Conservation (phyloP, 1,139 yeast species). For the Taiozyma sp. region DNA sequence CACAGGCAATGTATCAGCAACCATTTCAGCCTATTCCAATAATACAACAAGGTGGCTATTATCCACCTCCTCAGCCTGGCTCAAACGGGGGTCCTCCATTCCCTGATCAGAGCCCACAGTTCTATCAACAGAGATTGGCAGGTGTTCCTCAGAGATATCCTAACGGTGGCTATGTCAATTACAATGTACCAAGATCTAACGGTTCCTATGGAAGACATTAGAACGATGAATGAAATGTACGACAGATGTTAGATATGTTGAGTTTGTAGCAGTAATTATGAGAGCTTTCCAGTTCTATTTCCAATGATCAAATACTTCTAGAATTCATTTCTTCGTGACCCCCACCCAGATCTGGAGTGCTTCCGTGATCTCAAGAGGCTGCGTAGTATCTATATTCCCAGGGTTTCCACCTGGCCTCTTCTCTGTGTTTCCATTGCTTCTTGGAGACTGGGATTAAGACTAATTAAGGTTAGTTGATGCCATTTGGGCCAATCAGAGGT, state of each 20-base stretch:
- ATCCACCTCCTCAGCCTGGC: conserved; percentile 10
- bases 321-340: too few relatives aligned
- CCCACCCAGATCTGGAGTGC: too few relatives aligned
- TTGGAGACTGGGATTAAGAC: too few relatives aligned
- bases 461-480: too few relatives aligned
- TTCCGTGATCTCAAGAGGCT: too few relatives aligned
- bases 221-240: neutral
- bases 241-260: neutral
- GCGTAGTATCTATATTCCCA: too few relatives aligned
- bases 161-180: neutral
- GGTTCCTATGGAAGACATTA: neutral
- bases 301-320: too few relatives aligned
- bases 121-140: conserved; percentile 6
- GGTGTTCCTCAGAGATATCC: neutral
- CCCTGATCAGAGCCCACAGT: conserved; percentile 8
- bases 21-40: conserved; percentile 19
- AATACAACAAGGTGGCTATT: conserved; percentile 12
- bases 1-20: conserved; percentile 4
- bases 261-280: neutral
- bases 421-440: too few relatives aligned
- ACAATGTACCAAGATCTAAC: neutral
- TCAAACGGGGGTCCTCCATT: conserved; percentile 1
- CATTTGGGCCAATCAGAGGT: too few relatives aligned
- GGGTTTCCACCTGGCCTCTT: too few relatives aligned
- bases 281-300: too few relatives aligned